Percentiles rank a stretch among this genome's conserved stretches.
Conservation (phyloP, 1,139 yeast genomes). For the Geotrichum cucujoidarum region DNA sequence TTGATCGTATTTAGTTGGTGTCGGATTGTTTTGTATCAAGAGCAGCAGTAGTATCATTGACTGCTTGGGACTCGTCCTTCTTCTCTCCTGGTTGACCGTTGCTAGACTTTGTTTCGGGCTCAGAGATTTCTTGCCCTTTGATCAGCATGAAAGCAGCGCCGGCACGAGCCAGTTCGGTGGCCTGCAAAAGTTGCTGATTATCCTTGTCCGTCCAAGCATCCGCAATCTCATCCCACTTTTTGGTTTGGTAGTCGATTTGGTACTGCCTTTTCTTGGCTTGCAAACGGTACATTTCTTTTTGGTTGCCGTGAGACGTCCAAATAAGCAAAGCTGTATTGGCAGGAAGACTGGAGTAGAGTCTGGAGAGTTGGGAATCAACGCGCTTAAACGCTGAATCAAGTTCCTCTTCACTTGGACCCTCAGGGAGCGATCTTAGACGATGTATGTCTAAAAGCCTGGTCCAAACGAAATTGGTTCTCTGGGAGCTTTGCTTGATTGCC, state of each 20-base stretch:
- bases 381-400: conserved; percentile 30
- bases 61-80: conserved; percentile 1
- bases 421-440: conserved; percentile 34
- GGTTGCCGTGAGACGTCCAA: conserved; percentile 60
- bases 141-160: conserved; percentile 52
- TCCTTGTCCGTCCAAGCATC: conserved; percentile 51
- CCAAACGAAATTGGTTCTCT: conserved; percentile 46
- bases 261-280: conserved; percentile 42
- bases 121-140: conserved; percentile 31
- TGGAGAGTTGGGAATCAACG: conserved; percentile 45
- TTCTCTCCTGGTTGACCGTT: no score
- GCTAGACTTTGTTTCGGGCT: no score
- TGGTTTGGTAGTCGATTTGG: conserved; percentile 43
- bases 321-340: conserved; percentile 56
- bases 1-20: neutral
- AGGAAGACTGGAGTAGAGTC: conserved; percentile 53
- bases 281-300: conserved; percentile 48
- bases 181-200: conserved; percentile 40
- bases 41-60: no score
- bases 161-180: conserved; percentile 37
- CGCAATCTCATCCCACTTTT: conserved; percentile 44
- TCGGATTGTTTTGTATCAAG: no score
- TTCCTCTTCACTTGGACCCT: conserved; percentile 20
- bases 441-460: conserved; percentile 57
- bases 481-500: conserved; percentile 32